These are phyloP conservation scores for Lepidium campestre DNA, from an alignment of 441 rosid species.

Conservation along the genomic window DNA sequence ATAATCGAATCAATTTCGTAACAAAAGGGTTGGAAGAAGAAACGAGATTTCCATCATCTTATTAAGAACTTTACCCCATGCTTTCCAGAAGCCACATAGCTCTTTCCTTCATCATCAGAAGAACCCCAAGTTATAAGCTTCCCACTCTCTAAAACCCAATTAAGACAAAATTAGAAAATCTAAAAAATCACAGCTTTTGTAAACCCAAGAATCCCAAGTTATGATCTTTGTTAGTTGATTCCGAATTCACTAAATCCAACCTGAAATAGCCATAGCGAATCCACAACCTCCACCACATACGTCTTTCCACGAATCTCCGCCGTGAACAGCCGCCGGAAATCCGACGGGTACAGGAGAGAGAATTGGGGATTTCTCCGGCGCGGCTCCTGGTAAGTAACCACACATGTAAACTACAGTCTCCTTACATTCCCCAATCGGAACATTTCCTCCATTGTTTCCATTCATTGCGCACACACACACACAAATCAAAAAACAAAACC, in stretches of 20 bases:
- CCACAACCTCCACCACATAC: conserved; percentile 68
- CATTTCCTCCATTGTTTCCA: conserved; percentile 27
- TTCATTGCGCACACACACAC: conserved; percentile 21
- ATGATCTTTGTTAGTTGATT: neutral
- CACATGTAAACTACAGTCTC: conserved; percentile 40
- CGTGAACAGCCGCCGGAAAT: conserved; percentile 22
- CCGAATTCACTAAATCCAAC: conserved; percentile 13
- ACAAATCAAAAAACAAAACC: neutral
- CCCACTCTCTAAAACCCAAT: conserved; percentile 36
- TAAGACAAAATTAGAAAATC: neutral
- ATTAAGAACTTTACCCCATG: conserved; percentile 49
- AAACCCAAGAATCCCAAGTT: neutral
- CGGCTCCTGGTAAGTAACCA: conserved; percentile 54
- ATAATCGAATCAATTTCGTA: conserved; percentile 17
- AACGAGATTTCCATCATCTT: conserved; percentile 2
- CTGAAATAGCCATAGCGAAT: conserved; percentile 62
- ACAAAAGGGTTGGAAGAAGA: neutral
- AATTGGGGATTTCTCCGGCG: conserved; percentile 45
- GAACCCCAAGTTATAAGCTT: conserved; percentile 77
- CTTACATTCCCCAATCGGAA: conserved; percentile 31
- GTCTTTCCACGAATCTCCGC: conserved; percentile 51
- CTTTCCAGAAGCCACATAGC: conserved; percentile 54
- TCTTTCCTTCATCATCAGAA: conserved; percentile 60
- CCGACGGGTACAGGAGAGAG: conserved; percentile 34
- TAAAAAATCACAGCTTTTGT: neutral